phyloP scores from a whole-genome alignment of 768 basidiomycete genomes.

The Lyophyllum decastes region DNA sequence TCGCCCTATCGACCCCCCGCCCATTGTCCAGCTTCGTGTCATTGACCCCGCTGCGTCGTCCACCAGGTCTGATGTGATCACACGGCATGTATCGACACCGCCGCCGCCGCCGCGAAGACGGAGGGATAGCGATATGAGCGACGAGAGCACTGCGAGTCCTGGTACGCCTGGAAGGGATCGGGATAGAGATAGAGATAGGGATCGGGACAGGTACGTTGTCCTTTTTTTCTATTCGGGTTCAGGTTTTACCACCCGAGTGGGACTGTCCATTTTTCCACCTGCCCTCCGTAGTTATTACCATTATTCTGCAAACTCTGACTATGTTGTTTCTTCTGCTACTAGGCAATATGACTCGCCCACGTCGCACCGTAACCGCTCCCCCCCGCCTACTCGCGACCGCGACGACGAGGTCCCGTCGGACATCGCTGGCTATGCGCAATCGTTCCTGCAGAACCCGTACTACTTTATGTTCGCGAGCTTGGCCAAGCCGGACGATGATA shows the following conservation, averaged over 20 bases:
- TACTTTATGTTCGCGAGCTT: conserved; percentile 95
- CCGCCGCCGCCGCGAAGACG: conserved; percentile 13
- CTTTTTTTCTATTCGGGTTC: background rate
- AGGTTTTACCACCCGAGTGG: too few species aligned
- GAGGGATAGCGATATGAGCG: conserved; percentile 8
- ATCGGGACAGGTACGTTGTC: conserved; percentile 16
- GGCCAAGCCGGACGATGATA: conserved; percentile 86
- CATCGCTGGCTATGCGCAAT: conserved; percentile 47
- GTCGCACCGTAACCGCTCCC: background rate
- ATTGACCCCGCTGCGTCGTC: conserved; percentile 52
- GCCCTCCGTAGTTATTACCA: background rate
- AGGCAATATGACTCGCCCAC: background rate
- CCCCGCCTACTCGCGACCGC: background rate
- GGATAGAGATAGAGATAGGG: conserved; percentile 12
- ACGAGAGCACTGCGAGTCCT: conserved; percentile 4
- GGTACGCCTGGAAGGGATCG: conserved; percentile 1
- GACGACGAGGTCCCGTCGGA: conserved; percentile 25
- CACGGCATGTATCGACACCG: conserved; percentile 7
- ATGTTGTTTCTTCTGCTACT: background rate
- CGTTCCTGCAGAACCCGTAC: conserved; percentile 87
- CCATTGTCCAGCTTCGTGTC: conserved; percentile 93
- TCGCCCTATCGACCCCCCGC: conserved; percentile 95
- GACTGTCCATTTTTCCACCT: too few species aligned
- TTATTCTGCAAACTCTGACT: too few species aligned
- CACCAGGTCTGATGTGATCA: background rate